Evolutionary conservation across 352 stramenopile genomes (phyloP).

Genomic region (Pythium volutum): DNA sequence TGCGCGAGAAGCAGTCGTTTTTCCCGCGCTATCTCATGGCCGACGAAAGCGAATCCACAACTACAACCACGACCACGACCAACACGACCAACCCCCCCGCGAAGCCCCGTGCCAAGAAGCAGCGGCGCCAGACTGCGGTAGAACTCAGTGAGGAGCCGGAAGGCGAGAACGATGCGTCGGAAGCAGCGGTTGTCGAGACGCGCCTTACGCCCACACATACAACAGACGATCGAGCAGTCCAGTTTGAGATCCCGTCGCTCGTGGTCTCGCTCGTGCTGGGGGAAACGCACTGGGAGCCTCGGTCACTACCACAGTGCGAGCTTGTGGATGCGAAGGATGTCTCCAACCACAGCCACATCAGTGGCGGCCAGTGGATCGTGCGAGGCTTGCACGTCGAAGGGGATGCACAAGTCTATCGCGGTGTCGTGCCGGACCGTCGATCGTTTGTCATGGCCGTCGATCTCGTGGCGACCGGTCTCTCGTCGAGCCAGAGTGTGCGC

Average conservation of each 20-base stretch:
- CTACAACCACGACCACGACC: too few relatives aligned
- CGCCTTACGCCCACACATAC: too few relatives aligned
- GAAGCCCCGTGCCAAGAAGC: conserved; percentile 5
- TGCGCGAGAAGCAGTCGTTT: conserved; percentile 46
- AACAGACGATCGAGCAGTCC: neutral
- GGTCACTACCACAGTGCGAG: neutral
- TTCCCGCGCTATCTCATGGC: conserved; percentile 33
- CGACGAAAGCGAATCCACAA: neutral
- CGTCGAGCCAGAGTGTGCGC: conserved; percentile 18
- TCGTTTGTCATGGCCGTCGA: conserved; percentile 29
- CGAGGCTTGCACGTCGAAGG: too few relatives aligned
- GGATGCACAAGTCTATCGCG: conserved; percentile 23
- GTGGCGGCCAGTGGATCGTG: neutral
- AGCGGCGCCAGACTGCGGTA: neutral
- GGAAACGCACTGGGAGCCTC: conserved; percentile 1
- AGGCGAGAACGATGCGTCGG: neutral
- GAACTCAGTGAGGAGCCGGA: neutral
- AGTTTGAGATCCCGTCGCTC: conserved; percentile 5
- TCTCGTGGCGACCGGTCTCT: conserved; percentile 23
- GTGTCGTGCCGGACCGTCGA: conserved; percentile 17
- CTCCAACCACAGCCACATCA: neutral
- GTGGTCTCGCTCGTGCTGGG: conserved; percentile 12
- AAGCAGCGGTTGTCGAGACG: neutral
- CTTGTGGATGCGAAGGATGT: neutral
- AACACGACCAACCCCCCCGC: neutral